Evolutionary conservation across 2,329 filamentous ascomycete genomes (phyloP).

Genomic region (Dryadomyces sulphureus): DNA sequence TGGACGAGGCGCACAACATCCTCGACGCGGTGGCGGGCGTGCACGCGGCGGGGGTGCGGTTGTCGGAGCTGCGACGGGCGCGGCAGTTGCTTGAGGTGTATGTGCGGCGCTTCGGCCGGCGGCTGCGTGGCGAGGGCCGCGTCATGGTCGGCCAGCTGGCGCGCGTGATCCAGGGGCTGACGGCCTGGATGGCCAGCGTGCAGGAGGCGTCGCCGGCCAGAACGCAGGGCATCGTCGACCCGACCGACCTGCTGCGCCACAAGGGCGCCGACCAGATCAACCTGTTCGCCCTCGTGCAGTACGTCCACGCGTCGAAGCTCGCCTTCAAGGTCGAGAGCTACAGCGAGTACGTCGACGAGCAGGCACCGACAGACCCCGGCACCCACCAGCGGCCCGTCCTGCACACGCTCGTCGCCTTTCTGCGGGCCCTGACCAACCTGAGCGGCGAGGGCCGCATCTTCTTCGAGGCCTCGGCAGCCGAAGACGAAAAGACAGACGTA

Average conservation of each 20-base stretch:
- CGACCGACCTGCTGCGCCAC: slow-evolving; percentile 58
- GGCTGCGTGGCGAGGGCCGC: slow-evolving; percentile 77
- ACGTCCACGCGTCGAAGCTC: slow-evolving; percentile 82
- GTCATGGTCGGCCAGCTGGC: slow-evolving; percentile 83
- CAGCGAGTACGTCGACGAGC: slow-evolving; percentile 44
- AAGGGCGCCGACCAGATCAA: slow-evolving; percentile 95
- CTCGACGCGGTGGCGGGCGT: slow-evolving; percentile 89
- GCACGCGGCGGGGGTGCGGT: slow-evolving; percentile 61
- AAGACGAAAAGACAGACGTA: slow-evolving; percentile 24
- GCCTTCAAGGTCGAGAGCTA: slow-evolving; percentile 94
- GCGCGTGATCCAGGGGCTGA: slow-evolving; percentile 66
- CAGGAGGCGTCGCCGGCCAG: slow-evolving; percentile 22
- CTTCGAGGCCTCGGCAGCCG: slow-evolving; percentile 30
- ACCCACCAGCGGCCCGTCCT: slow-evolving; percentile 31
- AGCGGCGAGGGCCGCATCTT: slow-evolving; percentile 56
- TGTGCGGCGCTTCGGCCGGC: slow-evolving; percentile 74
- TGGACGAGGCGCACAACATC: slow-evolving; percentile 95
- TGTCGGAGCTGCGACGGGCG: slow-evolving; percentile 58
- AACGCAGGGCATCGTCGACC: slow-evolving; percentile 45
- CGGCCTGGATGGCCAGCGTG: slow-evolving; percentile 48
- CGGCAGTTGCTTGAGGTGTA: slow-evolving; percentile 68
- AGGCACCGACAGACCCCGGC: too few relatives aligned
- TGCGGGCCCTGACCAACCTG: slow-evolving; percentile 74
- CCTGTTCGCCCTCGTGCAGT: slow-evolving; percentile 72
- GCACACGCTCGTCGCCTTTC: slow-evolving; percentile 44